These are phyloP conservation scores for Ustilago hordei DNA, from an alignment of 1,284 basidiomycete species.

Conservation along the genomic window DNA sequence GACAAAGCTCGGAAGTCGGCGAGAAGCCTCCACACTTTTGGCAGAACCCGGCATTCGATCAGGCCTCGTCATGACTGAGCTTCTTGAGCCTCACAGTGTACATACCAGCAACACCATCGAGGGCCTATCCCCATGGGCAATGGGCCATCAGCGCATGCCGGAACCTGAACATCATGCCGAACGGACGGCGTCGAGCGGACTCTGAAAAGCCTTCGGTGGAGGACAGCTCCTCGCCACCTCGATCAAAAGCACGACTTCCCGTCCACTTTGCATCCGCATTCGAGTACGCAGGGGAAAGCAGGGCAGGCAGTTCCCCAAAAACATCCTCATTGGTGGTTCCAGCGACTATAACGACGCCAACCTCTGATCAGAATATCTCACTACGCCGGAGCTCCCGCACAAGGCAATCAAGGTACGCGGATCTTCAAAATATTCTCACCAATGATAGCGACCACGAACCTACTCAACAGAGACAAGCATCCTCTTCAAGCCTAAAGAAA, in stretches of 20 bases:
- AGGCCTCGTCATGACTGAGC: slow-evolving; percentile 7
- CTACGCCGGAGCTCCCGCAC: slow-evolving; percentile 21
- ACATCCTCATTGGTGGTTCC: neutral
- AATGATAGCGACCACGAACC: slow-evolving; percentile 10
- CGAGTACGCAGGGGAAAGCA: slow-evolving; percentile 9
- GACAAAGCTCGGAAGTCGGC: slow-evolving; percentile 20
- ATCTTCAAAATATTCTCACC: neutral
- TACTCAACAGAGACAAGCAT: slow-evolving; percentile 2
- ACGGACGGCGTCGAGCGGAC: neutral
- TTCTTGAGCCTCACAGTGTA: neutral
- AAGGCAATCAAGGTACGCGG: neutral
- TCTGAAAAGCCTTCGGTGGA: neutral
- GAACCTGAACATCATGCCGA: neutral
- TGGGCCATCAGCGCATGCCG: neutral
- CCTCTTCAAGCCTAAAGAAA: slow-evolving; percentile 7
- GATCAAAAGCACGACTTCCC: slow-evolving; percentile 14
- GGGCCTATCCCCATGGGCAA: neutral
- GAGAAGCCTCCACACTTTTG: slow-evolving; percentile 16
- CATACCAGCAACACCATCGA: neutral
- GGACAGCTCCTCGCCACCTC: slow-evolving; percentile 1
- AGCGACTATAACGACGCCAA: neutral
- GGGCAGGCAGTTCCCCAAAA: slow-evolving; percentile 1
- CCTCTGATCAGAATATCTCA: neutral
- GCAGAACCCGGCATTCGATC: neutral
- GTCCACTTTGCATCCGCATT: slow-evolving; percentile 28